These are phyloP conservation scores for Rhynchospora tenuis DNA, from an alignment of 176 grass and related monocot genomes.

Conservation along the genomic window DNA sequence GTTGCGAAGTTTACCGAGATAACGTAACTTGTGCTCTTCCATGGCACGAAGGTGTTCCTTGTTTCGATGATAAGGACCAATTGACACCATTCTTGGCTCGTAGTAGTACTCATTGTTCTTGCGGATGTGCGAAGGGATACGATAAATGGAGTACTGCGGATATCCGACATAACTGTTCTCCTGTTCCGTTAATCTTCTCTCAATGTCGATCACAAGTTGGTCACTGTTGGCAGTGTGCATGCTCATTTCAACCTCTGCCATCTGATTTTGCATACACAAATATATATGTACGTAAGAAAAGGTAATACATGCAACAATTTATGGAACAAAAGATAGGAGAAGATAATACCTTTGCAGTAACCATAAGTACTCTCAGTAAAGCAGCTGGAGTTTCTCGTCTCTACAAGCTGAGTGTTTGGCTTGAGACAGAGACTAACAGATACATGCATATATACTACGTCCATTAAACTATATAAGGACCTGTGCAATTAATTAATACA, in stretches of 20 bases:
- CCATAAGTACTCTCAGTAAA: not conserved
- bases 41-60: not conserved
- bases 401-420: not conserved
- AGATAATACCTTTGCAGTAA: not conserved
- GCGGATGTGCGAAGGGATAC: slow-evolving; percentile 9
- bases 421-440: no score
- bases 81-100: slow-evolving; percentile 10
- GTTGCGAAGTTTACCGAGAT: not conserved
- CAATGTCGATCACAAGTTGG: not conserved
- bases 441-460: no score
- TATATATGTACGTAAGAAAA: not conserved
- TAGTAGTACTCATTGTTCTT: slow-evolving; percentile 3
- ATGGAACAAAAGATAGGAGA: not conserved
- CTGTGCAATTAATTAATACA: no score
- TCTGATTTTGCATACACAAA: not conserved
- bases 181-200: not conserved
- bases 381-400: not conserved
- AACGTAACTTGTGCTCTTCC: not conserved
- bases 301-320: not conserved
- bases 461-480: no score
- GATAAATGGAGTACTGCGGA: slow-evolving; percentile 5
- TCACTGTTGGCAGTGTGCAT: not conserved
- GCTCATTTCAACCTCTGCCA: not conserved
- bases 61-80: slow-evolving; percentile 16
- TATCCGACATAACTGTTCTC: not conserved